Evolutionary conservation across 371 early-diverging fungal genomes (phyloP).

Genomic region (Apophysomyces trapeziformis): DNA sequence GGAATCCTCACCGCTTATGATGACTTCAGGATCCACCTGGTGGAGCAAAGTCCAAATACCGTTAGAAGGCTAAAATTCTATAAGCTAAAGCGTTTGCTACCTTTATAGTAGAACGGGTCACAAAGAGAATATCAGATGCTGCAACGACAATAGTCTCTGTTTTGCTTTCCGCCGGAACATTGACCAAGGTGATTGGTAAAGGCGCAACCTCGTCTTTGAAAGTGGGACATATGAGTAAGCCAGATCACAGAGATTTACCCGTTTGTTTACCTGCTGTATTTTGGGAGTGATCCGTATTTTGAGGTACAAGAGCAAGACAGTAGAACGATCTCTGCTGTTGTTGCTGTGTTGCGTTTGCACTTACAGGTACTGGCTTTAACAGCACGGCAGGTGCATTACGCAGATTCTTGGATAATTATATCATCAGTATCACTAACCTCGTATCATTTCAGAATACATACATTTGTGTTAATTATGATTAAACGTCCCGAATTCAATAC

Average conservation of each 20-base stretch:
- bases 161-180: conserved; percentile 50
- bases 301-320: conserved; percentile 48
- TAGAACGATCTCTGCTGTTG: conserved; percentile 54
- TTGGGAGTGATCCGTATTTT: conserved; percentile 23
- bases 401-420: conserved; percentile 40
- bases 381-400: conserved; percentile 74
- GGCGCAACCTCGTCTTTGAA: conserved; percentile 46
- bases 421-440: neutral
- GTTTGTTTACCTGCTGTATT: conserved; percentile 9
- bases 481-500: conserved; percentile 73
- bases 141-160: conserved; percentile 59
- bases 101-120: conserved; percentile 59
- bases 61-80: neutral
- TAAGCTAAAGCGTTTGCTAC: conserved; percentile 19
- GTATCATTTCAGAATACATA: conserved; percentile 24
- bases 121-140: conserved; percentile 66
- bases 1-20: conserved; percentile 52
- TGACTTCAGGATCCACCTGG: conserved; percentile 56
- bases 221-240: neutral
- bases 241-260: conserved; percentile 1
- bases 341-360: conserved; percentile 21
- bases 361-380: conserved; percentile 50
- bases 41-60: conserved; percentile 8
- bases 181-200: conserved; percentile 67
- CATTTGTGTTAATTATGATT: conserved; percentile 72